A percentile compares a stretch with the other conserved stretches of the same genome.
Evolutionary conservation across 768 basidiomycete genomes (phyloP).

Genomic region (Boletus tomentosulus): DNA sequence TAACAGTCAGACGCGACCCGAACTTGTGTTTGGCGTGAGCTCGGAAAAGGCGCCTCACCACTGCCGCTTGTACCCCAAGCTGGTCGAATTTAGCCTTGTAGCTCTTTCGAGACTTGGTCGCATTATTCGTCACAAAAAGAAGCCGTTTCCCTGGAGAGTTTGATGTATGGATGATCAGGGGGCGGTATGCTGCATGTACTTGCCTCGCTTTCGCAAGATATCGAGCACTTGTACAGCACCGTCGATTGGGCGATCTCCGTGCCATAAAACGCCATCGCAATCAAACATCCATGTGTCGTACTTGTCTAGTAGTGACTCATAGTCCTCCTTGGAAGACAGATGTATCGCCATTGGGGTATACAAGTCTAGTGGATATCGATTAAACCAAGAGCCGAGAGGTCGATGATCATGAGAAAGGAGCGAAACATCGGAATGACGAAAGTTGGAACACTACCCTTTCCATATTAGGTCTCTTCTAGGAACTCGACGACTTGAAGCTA

Average conservation of each 20-base stretch:
- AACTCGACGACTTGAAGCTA: not conserved
- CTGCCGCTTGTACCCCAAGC: conserved; percentile 78
- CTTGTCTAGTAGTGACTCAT: conserved; percentile 47
- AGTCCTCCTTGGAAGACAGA: conserved; percentile 39
- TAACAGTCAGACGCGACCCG: no score
- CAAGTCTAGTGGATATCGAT: conserved; percentile 10
- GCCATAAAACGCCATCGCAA: conserved; percentile 95
- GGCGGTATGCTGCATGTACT: no score
- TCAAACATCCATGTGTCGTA: conserved; percentile 97
- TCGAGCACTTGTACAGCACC: conserved; percentile 74
- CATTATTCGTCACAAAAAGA: conserved; percentile 96
- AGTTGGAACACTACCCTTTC: conserved; percentile 23
- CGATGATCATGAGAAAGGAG: not conserved
- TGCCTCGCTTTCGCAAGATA: conserved; percentile 68
- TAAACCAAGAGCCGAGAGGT: not conserved
- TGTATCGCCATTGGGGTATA: conserved; percentile 23
- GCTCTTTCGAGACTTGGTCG: conserved; percentile 81
- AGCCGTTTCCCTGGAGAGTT: conserved; percentile 61
- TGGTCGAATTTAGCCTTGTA: conserved; percentile 92
- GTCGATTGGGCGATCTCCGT: conserved; percentile 73
- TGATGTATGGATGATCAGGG: not conserved
- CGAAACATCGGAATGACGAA: not conserved
- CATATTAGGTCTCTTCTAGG: conserved; percentile 13
- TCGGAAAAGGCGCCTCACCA: conserved; percentile 54
- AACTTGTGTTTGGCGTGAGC: no score